phyloP scores from a whole-genome alignment of 352 stramenopile species.

The Elongisporangium undulatum region DNA sequence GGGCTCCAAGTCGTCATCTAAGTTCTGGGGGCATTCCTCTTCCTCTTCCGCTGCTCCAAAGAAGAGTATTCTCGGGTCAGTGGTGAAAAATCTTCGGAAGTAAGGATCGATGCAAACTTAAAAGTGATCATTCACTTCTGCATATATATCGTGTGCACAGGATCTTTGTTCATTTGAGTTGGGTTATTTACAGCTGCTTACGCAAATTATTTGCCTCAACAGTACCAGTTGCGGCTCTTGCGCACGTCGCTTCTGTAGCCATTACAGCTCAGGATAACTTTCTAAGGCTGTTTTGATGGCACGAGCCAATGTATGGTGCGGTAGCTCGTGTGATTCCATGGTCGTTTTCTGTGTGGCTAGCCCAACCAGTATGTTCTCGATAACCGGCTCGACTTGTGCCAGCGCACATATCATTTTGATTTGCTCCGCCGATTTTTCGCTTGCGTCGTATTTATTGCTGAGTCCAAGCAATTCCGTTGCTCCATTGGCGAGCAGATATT shows the following conservation, averaged over 20 bases:
- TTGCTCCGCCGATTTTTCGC: not conserved
- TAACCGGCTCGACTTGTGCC: constrained; percentile 12
- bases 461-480: not conserved
- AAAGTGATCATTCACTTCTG: not conserved
- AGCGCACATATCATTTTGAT: not conserved
- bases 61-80: constrained; percentile 49
- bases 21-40: constrained; percentile 38
- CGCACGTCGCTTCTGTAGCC: too few species aligned
- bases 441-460: not conserved
- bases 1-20: constrained; percentile 45
- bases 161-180: not conserved
- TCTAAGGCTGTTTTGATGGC: not conserved
- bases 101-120: constrained; percentile 14
- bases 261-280: not conserved
- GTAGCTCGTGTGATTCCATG: not conserved
- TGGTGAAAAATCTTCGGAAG: constrained; percentile 50
- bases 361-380: constrained; percentile 25
- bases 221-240: not conserved
- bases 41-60: constrained; percentile 24
- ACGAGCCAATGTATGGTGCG: not conserved
- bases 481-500: not conserved
- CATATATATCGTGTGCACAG: not conserved
- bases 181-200: too few species aligned
- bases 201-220: not conserved
- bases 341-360: not conserved